A percentile compares a stretch with the other conserved stretches of the same genome.
phyloP scores from a whole-genome alignment of 768 basidiomycete genomes.

The Suillus discolor region DNA sequence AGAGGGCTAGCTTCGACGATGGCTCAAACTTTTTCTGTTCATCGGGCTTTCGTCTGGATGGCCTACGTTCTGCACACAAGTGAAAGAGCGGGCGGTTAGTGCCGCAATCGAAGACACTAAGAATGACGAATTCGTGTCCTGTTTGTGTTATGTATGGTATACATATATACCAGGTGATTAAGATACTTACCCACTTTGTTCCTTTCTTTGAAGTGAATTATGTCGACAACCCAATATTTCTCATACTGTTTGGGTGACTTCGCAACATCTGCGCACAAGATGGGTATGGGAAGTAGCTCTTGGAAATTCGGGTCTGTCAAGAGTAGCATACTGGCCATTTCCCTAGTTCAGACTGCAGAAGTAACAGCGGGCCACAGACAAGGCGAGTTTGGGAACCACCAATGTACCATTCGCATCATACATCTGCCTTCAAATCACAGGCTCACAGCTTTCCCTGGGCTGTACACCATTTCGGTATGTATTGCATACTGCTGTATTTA shows the following conservation, averaged over 20 bases:
- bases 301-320: not conserved
- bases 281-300: not conserved
- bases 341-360: not conserved
- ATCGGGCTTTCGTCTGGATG: slow-evolving; percentile 6
- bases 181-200: slow-evolving; percentile 7
- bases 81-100: not conserved
- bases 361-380: not conserved
- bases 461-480: not conserved
- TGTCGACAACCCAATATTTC: slow-evolving; percentile 8
- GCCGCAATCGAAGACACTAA: slow-evolving; percentile 6
- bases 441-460: not conserved
- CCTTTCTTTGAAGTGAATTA: slow-evolving; percentile 10
- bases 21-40: not conserved
- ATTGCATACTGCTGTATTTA: not conserved
- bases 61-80: slow-evolving; percentile 9
- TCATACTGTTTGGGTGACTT: not conserved
- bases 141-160: not conserved
- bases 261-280: not conserved
- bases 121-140: slow-evolving; percentile 13
- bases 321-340: not conserved
- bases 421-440: not conserved
- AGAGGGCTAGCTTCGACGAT: not conserved
- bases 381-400: not conserved
- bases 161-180: not conserved
- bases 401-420: not conserved